phyloP scores from a whole-genome alignment of 352 stramenopile genomes.

The Phytopythium oedochilum region DNA sequence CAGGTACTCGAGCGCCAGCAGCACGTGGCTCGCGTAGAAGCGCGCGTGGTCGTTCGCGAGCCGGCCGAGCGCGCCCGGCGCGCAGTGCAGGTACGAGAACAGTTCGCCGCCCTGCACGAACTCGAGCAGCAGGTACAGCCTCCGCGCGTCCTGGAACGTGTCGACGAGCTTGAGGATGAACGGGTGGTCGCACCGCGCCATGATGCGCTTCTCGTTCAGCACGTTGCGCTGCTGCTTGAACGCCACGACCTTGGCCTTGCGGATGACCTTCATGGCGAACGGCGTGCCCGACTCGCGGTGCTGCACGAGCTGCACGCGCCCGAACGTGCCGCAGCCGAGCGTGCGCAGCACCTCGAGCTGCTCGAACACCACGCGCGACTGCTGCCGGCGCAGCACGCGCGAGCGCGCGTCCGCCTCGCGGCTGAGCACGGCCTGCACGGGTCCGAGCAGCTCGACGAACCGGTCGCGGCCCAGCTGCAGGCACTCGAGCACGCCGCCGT shows the following conservation, averaged over 20 bases:
- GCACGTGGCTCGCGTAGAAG: slow-evolving; percentile 63
- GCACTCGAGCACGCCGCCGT: slow-evolving; percentile 68
- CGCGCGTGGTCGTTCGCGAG: slow-evolving; percentile 57
- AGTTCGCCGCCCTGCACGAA: slow-evolving; percentile 89
- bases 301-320: slow-evolving; percentile 91
- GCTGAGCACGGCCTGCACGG: slow-evolving; percentile 68
- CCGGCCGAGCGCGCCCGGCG: slow-evolving; percentile 34
- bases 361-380: slow-evolving; percentile 41
- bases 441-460: slow-evolving; percentile 84
- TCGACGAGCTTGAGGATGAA: slow-evolving; percentile 95
- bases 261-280: slow-evolving; percentile 94
- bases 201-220: slow-evolving; percentile 96
- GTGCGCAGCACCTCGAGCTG: slow-evolving; percentile 85
- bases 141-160: slow-evolving; percentile 92
- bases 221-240: slow-evolving; percentile 97
- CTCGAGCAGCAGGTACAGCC: slow-evolving; percentile 96
- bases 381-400: slow-evolving; percentile 25
- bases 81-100: slow-evolving; percentile 93
- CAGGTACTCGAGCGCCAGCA: slow-evolving; percentile 83
- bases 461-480: slow-evolving; percentile 83
- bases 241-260: slow-evolving; percentile 92
- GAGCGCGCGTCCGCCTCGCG: slow-evolving; percentile 53
- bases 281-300: slow-evolving; percentile 67
- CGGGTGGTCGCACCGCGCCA: slow-evolving; percentile 93
- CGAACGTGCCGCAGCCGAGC: slow-evolving; percentile 94